Evolutionary conservation across 768 basidiomycete genomes (phyloP).

Genomic region (Clathrus columnatus): DNA sequence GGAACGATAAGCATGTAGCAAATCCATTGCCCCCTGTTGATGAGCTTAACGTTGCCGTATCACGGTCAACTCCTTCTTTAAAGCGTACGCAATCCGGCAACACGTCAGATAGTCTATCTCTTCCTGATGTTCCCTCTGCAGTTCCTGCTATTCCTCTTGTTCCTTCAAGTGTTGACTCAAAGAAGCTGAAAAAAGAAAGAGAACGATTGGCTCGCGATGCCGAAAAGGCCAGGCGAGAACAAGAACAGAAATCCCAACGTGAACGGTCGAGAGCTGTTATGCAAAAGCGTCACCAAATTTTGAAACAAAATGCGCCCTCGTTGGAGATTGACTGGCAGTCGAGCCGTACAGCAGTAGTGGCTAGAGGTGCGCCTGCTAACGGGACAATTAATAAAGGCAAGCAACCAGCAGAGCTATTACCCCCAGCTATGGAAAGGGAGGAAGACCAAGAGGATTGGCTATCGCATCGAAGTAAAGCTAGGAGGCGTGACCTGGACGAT

Average conservation of each 20-base stretch:
- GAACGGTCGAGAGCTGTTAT: conserved; percentile 91
- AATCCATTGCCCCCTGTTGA: conserved; percentile 61
- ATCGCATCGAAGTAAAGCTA: conserved; percentile 57
- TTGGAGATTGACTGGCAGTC: conserved; percentile 57
- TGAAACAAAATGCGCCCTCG: conserved; percentile 43
- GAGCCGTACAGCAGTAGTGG: conserved; percentile 3
- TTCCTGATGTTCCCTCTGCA: conserved; percentile 45
- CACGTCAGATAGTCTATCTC: conserved; percentile 53
- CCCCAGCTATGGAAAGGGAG: conserved; percentile 36
- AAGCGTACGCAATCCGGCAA: conserved; percentile 76
- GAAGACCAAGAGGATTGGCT: conserved; percentile 36
- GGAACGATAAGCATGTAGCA: conserved; percentile 56
- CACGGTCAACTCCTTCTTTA: conserved; percentile 51
- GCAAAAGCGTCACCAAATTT: conserved; percentile 75
- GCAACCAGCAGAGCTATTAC: conserved; percentile 15
- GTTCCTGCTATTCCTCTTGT: conserved; percentile 10
- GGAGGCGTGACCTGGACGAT: conserved; percentile 79
- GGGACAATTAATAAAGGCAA: conserved; percentile 38
- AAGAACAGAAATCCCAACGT: conserved; percentile 63
- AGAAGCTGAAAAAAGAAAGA: conserved; percentile 76
- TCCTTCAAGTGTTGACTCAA: conserved; percentile 44
- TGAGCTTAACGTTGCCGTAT: conserved; percentile 49
- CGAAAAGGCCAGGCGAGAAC: conserved; percentile 73
- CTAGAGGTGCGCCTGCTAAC: conserved; percentile 26
- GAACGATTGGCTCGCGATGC: conserved; percentile 71